Evolutionary conservation across 441 rosid species (phyloP).

Genomic region (Brassica hybrid): DNA sequence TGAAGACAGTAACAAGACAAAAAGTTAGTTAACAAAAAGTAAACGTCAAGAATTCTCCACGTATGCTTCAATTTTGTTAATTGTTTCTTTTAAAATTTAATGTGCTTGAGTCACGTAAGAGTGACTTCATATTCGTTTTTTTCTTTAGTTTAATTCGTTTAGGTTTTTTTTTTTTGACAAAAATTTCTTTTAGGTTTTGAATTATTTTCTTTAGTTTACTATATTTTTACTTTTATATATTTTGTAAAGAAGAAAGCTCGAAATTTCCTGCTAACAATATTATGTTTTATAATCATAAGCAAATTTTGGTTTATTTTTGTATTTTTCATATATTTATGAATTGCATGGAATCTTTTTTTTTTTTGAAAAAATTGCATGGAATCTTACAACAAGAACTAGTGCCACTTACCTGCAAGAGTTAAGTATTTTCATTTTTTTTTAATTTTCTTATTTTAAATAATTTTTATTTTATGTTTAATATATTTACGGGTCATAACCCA

Average conservation of each 20-base stretch:
- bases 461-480: neutral
- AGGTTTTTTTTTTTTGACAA: no score
- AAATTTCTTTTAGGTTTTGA: neutral
- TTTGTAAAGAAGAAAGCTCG: neutral
- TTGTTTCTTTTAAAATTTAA: neutral
- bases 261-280: neutral
- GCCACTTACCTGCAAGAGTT: neutral
- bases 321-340: neutral
- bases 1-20: constrained; percentile 54
- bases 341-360: neutral
- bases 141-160: neutral
- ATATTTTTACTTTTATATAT: neutral
- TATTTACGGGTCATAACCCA: neutral
- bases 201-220: neutral
- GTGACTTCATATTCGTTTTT: neutral
- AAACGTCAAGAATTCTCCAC: constrained; percentile 36
- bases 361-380: neutral
- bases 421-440: neutral
- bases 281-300: neutral
- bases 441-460: neutral
- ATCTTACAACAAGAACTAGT: neutral
- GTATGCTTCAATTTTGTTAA: constrained; percentile 25
- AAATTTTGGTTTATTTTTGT: neutral
- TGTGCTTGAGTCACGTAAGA: neutral
- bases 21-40: constrained; percentile 33